Percentiles rank a stretch among this genome's conserved stretches.
Evolutionary conservation across 768 basidiomycete species (phyloP).

Genomic region (Megacollybia marginata): DNA sequence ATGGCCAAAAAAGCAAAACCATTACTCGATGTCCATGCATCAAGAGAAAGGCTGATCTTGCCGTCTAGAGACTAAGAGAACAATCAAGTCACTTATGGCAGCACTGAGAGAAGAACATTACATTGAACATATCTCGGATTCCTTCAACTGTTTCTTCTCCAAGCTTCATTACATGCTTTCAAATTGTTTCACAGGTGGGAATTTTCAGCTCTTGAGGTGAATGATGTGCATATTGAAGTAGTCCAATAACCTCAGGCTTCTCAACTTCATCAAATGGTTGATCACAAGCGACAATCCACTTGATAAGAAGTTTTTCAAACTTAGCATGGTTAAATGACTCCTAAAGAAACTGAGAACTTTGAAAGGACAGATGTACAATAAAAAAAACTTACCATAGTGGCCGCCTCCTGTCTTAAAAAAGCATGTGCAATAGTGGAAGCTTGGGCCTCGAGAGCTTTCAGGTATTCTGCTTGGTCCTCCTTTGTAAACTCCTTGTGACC

Average conservation of each 20-base stretch:
- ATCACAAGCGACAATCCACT: neutral
- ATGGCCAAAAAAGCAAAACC: slow-evolving; percentile 21
- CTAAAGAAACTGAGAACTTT: no score
- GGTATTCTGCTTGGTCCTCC: no score
- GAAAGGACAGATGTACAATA: no score
- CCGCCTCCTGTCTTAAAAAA: no score
- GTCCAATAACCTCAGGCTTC: neutral
- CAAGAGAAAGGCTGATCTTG: slow-evolving; percentile 12
- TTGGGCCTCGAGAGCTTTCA: no score
- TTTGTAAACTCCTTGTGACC: neutral
- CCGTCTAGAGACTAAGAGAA: neutral
- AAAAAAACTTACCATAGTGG: no score
- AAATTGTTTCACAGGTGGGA: neutral
- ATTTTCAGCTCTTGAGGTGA: neutral
- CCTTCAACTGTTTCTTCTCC: neutral
- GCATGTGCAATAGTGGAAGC: no score
- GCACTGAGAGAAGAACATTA: neutral
- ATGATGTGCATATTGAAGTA: neutral
- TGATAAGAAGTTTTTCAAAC: neutral
- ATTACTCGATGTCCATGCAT: slow-evolving; percentile 24
- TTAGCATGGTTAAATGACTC: neutral
- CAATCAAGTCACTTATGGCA: neutral
- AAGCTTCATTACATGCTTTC: neutral
- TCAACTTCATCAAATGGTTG: neutral
- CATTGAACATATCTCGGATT: neutral